Evolutionary conservation across 208 protist genomes (phyloP).

Genomic region (Acanthamoeba castellanii): DNA sequence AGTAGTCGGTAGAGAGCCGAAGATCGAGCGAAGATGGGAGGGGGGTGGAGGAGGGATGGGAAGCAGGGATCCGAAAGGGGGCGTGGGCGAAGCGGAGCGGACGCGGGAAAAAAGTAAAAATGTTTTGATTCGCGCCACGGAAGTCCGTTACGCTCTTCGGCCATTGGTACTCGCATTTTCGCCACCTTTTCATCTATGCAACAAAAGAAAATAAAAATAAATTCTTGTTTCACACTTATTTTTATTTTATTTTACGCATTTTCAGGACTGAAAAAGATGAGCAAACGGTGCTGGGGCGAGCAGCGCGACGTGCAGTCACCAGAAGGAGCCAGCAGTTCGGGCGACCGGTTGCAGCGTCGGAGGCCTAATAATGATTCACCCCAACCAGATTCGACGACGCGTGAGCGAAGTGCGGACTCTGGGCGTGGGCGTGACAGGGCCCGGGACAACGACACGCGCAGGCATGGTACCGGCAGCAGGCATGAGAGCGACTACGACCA

Average conservation of each 20-base stretch:
- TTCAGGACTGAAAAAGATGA: neutral
- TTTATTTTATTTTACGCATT: too few species aligned
- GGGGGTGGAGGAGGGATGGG: neutral
- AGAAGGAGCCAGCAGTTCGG: too few species aligned
- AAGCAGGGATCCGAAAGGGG: neutral
- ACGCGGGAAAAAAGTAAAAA: conserved; percentile 12
- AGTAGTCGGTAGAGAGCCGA: neutral
- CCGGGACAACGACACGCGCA: too few species aligned
- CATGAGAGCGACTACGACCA: too few species aligned
- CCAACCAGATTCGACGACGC: too few species aligned
- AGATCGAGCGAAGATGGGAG: conserved; percentile 12
- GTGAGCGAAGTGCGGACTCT: neutral
- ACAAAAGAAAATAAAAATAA: neutral
- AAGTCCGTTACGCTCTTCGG: neutral
- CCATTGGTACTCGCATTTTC: neutral
- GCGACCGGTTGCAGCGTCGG: too few species aligned
- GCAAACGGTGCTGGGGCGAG: neutral
- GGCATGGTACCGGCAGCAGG: too few species aligned
- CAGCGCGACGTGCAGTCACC: too few species aligned
- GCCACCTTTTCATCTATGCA: neutral
- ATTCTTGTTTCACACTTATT: too few species aligned
- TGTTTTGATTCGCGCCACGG: neutral
- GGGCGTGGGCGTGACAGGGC: too few species aligned
- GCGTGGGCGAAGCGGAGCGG: neutral
- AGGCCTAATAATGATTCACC: too few species aligned